Evolutionary conservation across 768 basidiomycete species (phyloP), one percentile per base, ranked within the genome.

Genomic region (Phylloporus sp.): DNA sequence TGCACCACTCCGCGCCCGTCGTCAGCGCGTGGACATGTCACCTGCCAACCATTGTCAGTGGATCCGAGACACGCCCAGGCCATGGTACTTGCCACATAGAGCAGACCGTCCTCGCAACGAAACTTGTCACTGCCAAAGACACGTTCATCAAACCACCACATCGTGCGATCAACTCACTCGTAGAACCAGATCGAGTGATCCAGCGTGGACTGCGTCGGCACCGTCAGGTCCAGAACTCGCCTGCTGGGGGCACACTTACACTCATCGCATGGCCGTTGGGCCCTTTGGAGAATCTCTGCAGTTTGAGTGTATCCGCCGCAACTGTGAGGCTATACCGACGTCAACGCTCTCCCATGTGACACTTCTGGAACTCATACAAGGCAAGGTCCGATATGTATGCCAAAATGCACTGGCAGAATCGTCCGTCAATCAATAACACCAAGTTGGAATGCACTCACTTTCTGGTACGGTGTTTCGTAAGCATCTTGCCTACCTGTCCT

Each of bases 181-280:
- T 91, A 92, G 66, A 84, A 92, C 73, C 79, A 86, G 52, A 93
- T 82, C 31, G 85, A 76, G 69, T 93, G 90, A 67, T 91, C 88
- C 35, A 91, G 68, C 3, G 84, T 82, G 16, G 86, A 86, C 56
- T 56, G 51, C 9, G 46, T 28, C 32, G 6, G 39, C 26, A 38
- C 27, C 46, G 39, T 65, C 45, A 60, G 51, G 23, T 36, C 18
- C 23, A 38, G 39, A 54, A 26, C 34, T 40, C 27, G 31, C 26
- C 27, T 38, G 15, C 42, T 32, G 13, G 16, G 40, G 41, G 52
- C 38, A 34, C 35, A 70, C 83, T 63, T 61, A 86, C 87, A 53
- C 72, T 75, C 88, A 91, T 89, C 13, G 74, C 72, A 26, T 80
- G 56, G 8, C 70, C 70, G 27, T 79, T 69, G n/a, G 79, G 75